These are phyloP conservation scores for Malassezia sp. DNA, from an alignment of 1,284 basidiomycete species.

Conservation along the genomic window DNA sequence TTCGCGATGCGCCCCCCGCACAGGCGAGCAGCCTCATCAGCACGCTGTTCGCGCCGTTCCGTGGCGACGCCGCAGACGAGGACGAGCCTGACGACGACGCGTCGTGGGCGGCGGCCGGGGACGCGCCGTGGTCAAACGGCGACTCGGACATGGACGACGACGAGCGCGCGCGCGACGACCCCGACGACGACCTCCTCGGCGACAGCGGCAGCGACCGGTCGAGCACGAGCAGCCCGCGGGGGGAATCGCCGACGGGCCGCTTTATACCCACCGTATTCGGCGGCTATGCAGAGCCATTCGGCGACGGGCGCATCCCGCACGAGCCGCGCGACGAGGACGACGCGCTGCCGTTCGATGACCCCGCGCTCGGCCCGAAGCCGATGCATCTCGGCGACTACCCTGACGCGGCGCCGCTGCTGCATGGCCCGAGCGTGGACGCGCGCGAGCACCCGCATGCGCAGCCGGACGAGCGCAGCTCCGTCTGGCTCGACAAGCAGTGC, in stretches of 20 bases:
- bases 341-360: slow-evolving; percentile 14
- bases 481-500: slow-evolving; percentile 37
- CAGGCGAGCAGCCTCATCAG: slow-evolving; percentile 22
- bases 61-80: slow-evolving; percentile 26
- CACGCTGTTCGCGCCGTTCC: slow-evolving; percentile 35
- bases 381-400: slow-evolving; percentile 12
- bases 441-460: slow-evolving; percentile 14
- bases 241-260: slow-evolving; percentile 7
- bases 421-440: neutral
- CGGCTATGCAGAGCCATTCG: slow-evolving; percentile 28
- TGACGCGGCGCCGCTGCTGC: slow-evolving; percentile 7
- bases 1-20: slow-evolving; percentile 13
- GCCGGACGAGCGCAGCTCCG: neutral
- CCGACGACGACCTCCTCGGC: slow-evolving; percentile 17
- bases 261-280: slow-evolving; percentile 34
- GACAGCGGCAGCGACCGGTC: slow-evolving; percentile 6
- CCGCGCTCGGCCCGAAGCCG: slow-evolving; percentile 15
- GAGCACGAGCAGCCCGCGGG: slow-evolving; percentile 4
- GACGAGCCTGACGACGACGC: slow-evolving; percentile 23
- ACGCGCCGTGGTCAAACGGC: slow-evolving; percentile 21
- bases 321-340: slow-evolving; percentile 20
- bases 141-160: slow-evolving; percentile 19
- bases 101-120: slow-evolving; percentile 17
- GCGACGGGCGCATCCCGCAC: slow-evolving; percentile 33
- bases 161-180: slow-evolving; percentile 23